Evolutionary conservation across 2,329 filamentous ascomycete species (phyloP).

Genomic region (Fusarium coffeatum): DNA sequence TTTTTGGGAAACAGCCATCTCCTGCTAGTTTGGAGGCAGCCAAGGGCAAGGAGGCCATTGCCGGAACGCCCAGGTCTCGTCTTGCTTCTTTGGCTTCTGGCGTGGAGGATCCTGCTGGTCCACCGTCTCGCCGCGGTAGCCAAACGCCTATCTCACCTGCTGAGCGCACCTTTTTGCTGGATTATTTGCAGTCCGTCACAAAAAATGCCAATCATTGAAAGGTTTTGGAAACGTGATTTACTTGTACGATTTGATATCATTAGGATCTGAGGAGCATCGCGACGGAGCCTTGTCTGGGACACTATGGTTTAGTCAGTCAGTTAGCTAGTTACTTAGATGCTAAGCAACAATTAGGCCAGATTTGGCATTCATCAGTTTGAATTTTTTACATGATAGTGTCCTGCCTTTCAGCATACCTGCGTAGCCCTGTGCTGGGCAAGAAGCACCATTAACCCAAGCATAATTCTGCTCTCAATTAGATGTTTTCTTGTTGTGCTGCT

Average conservation of each 20-base stretch:
- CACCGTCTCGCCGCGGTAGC: constrained; percentile 58
- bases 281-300: constrained; percentile 37
- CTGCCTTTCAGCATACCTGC: not conserved
- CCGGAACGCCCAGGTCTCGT: constrained; percentile 49
- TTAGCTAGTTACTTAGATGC: constrained; percentile 20
- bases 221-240: constrained; percentile 8
- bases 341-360: constrained; percentile 12
- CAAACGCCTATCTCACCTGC: constrained; percentile 72
- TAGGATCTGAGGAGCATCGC: constrained; percentile 34
- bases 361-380: constrained; percentile 1
- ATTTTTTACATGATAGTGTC: not conserved
- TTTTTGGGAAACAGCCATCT: constrained; percentile 66
- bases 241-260: constrained; percentile 36
- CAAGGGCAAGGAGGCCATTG: constrained; percentile 43
- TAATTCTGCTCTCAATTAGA: not conserved
- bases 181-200: constrained; percentile 73
- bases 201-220: constrained; percentile 52
- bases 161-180: constrained; percentile 80
- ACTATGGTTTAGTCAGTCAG: constrained; percentile 10
- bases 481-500: not conserved
- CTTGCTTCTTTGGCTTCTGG: constrained; percentile 59
- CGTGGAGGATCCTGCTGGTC: constrained; percentile 47
- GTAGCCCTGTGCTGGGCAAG: not conserved
- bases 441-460: not conserved
- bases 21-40: constrained; percentile 41